A percentile compares a stretch with the other conserved stretches of the same genome.
Evolutionary conservation across 352 stramenopile genomes (phyloP).

Genomic region (Thalassiosira hispida): DNA sequence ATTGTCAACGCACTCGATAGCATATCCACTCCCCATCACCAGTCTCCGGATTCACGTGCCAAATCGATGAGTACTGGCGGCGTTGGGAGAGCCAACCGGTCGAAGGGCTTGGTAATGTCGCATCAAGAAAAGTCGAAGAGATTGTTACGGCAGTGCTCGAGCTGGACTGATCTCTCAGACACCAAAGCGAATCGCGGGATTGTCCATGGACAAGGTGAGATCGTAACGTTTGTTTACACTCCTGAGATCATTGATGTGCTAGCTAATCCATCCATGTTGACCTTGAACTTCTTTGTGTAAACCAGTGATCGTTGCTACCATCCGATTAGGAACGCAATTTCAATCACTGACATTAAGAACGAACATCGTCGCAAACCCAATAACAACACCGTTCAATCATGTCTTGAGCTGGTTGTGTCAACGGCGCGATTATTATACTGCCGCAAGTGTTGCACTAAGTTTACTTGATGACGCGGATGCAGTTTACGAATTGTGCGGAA

Average conservation of each 20-base stretch:
- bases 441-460: slow-evolving; percentile 73
- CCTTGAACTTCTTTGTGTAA: not conserved
- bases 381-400: slow-evolving; percentile 73
- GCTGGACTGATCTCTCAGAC: slow-evolving; percentile 75
- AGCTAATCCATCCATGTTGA: not conserved
- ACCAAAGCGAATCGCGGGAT: slow-evolving; percentile 48
- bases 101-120: slow-evolving; percentile 43
- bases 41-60: slow-evolving; percentile 6
- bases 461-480: slow-evolving; percentile 72
- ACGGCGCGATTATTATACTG: slow-evolving; percentile 77
- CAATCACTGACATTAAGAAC: slow-evolving; percentile 58
- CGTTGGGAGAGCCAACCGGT: slow-evolving; percentile 22
- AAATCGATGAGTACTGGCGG: slow-evolving; percentile 23
- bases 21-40: slow-evolving; percentile 51
- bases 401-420: slow-evolving; percentile 78
- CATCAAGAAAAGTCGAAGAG: slow-evolving; percentile 68
- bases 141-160: slow-evolving; percentile 71
- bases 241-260: not conserved
- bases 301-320: slow-evolving; percentile 41
- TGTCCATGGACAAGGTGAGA: slow-evolving; percentile 63
- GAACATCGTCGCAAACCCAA: slow-evolving; percentile 61
- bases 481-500: slow-evolving; percentile 70
- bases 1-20: slow-evolving; percentile 65
- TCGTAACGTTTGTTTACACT: not conserved
- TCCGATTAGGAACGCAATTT: slow-evolving; percentile 32